phyloP scores from a whole-genome alignment of 371 early-diverging fungal genomes.

The Lichtheimia corymbifera region DNA sequence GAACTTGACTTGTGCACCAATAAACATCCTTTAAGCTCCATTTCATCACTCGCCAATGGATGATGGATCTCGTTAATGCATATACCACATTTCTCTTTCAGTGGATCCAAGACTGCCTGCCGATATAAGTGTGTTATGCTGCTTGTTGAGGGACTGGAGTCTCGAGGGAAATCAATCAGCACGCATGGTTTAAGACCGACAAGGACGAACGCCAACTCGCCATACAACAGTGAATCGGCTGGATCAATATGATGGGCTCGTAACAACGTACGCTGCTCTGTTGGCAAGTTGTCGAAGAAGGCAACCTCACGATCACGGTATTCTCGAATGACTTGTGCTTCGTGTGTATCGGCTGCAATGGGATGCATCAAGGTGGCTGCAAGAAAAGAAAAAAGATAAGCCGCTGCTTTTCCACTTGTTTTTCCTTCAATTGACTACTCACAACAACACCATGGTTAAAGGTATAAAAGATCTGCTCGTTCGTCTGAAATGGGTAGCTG shows the following conservation, averaged over 20 bases:
- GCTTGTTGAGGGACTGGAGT: no score
- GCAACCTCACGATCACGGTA: constrained; percentile 1
- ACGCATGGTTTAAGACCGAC: constrained; percentile 62
- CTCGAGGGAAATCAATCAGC: constrained; percentile 48
- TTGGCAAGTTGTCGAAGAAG: neutral
- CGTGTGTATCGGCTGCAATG: neutral
- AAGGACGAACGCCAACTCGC: constrained; percentile 65
- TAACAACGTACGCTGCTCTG: neutral
- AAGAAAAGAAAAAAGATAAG: neutral
- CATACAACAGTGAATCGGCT: constrained; percentile 51
- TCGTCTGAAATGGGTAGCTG: no score
- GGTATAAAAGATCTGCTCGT: no score
- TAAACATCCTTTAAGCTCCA: neutral
- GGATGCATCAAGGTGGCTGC: no score
- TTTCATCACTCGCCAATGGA: neutral
- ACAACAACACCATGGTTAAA: no score
- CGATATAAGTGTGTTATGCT: neutral
- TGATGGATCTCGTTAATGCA: neutral
- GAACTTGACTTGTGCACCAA: no score
- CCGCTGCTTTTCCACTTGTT: neutral
- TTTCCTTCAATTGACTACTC: neutral
- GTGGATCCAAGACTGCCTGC: neutral
- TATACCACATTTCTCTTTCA: neutral
- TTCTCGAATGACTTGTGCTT: neutral
- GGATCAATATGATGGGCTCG: constrained; percentile 12